Conservation (phyloP, 306 rosid species). For the Rubus idaeus region DNA sequence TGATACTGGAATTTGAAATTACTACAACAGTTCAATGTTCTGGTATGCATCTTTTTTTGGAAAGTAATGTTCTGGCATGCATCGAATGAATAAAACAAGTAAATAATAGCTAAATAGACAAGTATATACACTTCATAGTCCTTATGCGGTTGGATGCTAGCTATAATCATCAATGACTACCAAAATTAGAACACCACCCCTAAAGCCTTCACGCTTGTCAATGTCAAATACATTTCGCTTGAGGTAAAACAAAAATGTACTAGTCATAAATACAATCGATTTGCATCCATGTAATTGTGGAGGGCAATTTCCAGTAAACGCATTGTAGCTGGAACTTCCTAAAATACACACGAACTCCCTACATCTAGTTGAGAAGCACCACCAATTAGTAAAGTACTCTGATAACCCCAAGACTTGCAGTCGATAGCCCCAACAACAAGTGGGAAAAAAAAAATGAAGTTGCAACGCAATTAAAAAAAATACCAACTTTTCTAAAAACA, state of each 20-base stretch:
- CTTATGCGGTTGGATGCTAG: not conserved
- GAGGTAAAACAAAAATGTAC: not conserved
- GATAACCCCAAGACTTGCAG: not conserved
- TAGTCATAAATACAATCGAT: not conserved
- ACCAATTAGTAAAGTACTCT: not conserved
- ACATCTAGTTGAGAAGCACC: not conserved
- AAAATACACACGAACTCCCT: not conserved
- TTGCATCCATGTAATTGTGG: not conserved
- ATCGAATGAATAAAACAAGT: not conserved
- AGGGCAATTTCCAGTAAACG: not conserved
- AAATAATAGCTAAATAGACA: not conserved
- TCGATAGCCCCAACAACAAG: not conserved
- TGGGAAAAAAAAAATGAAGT: not conserved
- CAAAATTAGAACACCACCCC: not conserved
- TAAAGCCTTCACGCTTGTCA: not conserved
- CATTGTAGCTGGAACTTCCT: not conserved
- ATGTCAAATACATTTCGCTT: not conserved
- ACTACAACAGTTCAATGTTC: not conserved
- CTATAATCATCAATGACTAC: not conserved
- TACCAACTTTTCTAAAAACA: conserved; percentile 22
- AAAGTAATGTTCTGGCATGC: not conserved
- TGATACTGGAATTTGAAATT: not conserved
- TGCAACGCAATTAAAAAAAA: not conserved
- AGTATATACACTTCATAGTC: not conserved
- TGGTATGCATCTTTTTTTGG: not conserved